A percentile compares a stretch with the other conserved stretches of the same genome.
phyloP scores from a whole-genome alignment of 2,329 filamentous ascomycete species.

The Teratosphaeriaceae sp. region DNA sequence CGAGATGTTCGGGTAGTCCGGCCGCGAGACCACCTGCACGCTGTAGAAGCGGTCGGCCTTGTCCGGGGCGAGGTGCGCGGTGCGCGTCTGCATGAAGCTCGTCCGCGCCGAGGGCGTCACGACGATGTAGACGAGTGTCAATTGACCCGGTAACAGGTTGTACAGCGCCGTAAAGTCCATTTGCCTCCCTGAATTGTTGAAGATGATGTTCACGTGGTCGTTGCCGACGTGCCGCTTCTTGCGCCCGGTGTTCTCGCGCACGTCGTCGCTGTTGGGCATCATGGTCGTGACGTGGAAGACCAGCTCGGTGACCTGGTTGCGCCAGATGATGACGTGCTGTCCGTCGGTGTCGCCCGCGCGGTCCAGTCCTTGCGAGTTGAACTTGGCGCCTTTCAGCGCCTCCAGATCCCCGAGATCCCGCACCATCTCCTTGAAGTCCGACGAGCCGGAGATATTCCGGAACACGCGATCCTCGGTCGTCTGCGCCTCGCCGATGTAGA shows the following conservation, averaged over 20 bases:
- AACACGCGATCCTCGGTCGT: conserved; percentile 77
- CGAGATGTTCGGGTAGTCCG: conserved; percentile 85
- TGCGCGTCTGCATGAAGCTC: conserved; percentile 63
- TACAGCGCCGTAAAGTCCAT: conserved; percentile 71
- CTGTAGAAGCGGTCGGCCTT: conserved; percentile 62
- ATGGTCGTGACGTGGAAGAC: conserved; percentile 95
- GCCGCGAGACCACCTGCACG: conserved; percentile 81
- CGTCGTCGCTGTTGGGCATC: conserved; percentile 86
- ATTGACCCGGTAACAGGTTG: conserved; percentile 69
- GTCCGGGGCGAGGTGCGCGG: conserved; percentile 36
- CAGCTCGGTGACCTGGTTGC: conserved; percentile 88
- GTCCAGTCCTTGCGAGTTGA: conserved; percentile 91
- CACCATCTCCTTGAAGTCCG: conserved; percentile 82
- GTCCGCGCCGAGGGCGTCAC: conserved; percentile 80
- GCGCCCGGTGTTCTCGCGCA: conserved; percentile 49
- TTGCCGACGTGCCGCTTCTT: conserved; percentile 98
- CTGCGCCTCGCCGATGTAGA: conserved; percentile 88
- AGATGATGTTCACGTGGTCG: conserved; percentile 96
- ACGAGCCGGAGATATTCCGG: conserved; percentile 76
- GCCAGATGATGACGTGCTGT: conserved; percentile 86
- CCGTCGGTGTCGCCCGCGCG: conserved; percentile 71
- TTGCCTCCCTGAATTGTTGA: conserved; percentile 81
- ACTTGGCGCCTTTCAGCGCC: conserved; percentile 70
- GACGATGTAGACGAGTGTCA: conserved; percentile 96
- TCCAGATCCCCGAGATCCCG: conserved; percentile 75